Conservation (phyloP, 305 asterid species). For the Rubia tinctorum region DNA sequence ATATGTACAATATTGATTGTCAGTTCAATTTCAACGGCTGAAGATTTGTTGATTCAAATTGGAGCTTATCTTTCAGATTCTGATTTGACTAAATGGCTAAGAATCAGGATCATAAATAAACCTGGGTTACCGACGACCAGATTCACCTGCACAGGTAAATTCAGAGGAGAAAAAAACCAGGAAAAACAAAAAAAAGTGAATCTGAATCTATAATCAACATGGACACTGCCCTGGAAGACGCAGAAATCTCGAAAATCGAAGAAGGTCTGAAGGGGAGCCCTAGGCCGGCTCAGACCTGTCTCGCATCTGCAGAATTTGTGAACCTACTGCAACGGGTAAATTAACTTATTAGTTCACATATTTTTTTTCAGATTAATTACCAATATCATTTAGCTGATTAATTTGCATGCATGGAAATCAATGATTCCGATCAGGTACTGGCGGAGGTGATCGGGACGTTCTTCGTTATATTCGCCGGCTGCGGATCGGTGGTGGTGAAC, state of each 20-base stretch:
- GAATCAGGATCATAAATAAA: neutral
- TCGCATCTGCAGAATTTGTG: constrained; percentile 27
- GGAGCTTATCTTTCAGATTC: neutral
- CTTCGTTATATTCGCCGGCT: constrained; percentile 64
- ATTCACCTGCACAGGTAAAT: no score
- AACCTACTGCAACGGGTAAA: constrained; percentile 42
- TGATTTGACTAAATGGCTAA: neutral
- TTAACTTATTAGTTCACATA: no score
- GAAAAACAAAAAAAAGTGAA: neutral
- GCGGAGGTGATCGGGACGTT: constrained; percentile 77
- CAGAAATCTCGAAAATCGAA: constrained; percentile 40
- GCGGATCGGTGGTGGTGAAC: constrained; percentile 64
- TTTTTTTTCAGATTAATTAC: no score
- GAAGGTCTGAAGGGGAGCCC: constrained; percentile 29
- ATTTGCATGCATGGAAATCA: neutral
- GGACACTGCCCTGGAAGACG: constrained; percentile 21
- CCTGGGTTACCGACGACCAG: neutral
- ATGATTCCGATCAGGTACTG: constrained; percentile 31
- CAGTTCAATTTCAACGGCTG: neutral
- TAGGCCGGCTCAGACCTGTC: neutral
- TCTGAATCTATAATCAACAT: constrained; percentile 3
- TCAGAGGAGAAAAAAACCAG: no score
- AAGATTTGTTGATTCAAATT: neutral
- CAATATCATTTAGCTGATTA: no score
- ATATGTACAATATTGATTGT: neutral